Percentiles rank a stretch among this genome's conserved stretches.
Conservation (phyloP, 2,329 filamentous ascomycete genomes). For the Ascochyta koolunga region DNA sequence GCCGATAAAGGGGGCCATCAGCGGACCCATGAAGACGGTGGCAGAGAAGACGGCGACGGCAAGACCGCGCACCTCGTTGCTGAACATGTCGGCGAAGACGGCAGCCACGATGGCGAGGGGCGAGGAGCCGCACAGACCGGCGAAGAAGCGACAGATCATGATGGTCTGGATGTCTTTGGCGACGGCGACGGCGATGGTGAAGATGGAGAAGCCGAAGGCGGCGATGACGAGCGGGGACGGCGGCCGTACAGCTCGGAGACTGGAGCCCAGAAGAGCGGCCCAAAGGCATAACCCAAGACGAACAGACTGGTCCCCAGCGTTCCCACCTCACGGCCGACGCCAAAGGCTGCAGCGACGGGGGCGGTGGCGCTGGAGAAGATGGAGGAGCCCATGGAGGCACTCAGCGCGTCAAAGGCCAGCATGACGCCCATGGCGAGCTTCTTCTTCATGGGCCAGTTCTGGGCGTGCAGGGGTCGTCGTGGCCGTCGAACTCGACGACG, state of each 20-base stretch:
- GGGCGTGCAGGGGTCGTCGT: slow-evolving; percentile 83
- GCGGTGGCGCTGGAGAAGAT: slow-evolving; percentile 50
- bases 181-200: slow-evolving; percentile 56
- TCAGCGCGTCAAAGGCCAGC: slow-evolving; percentile 74
- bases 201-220: slow-evolving; percentile 59
- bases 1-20: slow-evolving; percentile 60
- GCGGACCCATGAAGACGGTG: slow-evolving; percentile 57
- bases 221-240: slow-evolving; percentile 56
- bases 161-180: slow-evolving; percentile 61
- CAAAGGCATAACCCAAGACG: slow-evolving; percentile 48
- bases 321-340: slow-evolving; percentile 37
- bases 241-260: slow-evolving; percentile 59
- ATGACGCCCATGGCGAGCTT: slow-evolving; percentile 74
- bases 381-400: slow-evolving; percentile 67
- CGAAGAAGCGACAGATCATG: slow-evolving; percentile 60
- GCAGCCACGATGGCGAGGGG: slow-evolving; percentile 59
- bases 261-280: slow-evolving; percentile 55
- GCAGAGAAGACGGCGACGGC: slow-evolving; percentile 59
- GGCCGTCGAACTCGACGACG: slow-evolving; percentile 82
- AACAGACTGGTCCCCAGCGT: slow-evolving; percentile 44
- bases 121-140: slow-evolving; percentile 60
- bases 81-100: slow-evolving; percentile 64
- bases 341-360: slow-evolving; percentile 37
- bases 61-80: slow-evolving; percentile 51
- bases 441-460: slow-evolving; percentile 83